Evolutionary conservation across 371 early-diverging fungal species (phyloP).

Genomic region (Mucor circinelloides): DNA sequence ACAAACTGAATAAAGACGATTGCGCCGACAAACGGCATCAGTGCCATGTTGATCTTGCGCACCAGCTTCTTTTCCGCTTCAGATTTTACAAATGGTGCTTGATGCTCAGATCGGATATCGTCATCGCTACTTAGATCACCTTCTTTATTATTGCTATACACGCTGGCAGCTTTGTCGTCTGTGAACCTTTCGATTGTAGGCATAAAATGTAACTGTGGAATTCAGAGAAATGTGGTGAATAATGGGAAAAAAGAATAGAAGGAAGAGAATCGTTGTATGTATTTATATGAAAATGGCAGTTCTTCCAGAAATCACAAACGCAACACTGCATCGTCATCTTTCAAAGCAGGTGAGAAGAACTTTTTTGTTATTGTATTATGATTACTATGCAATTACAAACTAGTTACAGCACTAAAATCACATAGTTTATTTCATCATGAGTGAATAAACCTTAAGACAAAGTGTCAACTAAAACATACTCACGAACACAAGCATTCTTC

Average conservation of each 20-base stretch:
- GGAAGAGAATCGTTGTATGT: not conserved
- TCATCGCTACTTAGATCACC: not conserved
- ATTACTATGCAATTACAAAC: not conserved
- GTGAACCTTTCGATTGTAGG: constrained; percentile 6
- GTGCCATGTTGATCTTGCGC: constrained; percentile 27
- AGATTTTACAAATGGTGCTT: constrained; percentile 8
- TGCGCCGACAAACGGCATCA: constrained; percentile 31
- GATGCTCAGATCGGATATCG: not conserved
- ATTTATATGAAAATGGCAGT: not conserved
- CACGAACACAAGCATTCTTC: constrained; percentile 4
- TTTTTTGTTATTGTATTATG: not conserved
- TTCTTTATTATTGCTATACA: constrained; percentile 1
- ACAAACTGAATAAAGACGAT: constrained; percentile 39
- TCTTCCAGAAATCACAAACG: not conserved
- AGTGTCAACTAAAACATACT: constrained; percentile 1
- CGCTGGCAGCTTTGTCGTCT: constrained; percentile 11
- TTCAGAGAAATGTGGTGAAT: not conserved
- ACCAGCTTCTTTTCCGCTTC: constrained; percentile 35
- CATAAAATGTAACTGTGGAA: not conserved
- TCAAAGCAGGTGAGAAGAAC: not conserved
- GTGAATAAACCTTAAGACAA: not conserved
- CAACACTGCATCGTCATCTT: not conserved
- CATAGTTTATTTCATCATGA: not conserved
- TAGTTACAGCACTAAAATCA: not conserved
- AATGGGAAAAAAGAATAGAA: not conserved